These are phyloP conservation scores for Malbranchea cinnamomea DNA, from an alignment of 2,329 filamentous ascomycete genomes.

Conservation along the genomic window DNA sequence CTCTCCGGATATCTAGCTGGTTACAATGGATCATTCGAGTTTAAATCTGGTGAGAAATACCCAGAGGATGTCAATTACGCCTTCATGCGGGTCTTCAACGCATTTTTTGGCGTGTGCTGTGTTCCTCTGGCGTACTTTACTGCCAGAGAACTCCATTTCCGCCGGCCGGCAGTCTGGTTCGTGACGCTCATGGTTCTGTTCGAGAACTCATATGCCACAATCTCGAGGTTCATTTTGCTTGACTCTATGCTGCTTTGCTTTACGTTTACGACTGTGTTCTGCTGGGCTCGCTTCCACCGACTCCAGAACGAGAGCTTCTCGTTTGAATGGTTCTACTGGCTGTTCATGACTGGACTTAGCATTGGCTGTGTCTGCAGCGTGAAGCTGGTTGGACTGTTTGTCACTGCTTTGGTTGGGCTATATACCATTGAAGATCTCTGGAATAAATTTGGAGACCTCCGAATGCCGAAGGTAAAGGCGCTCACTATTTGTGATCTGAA, in stretches of 20 bases:
- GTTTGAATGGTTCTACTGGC: constrained; percentile 84
- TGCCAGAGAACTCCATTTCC: constrained; percentile 76
- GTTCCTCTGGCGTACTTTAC: constrained; percentile 93
- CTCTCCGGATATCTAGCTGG: constrained; percentile 90
- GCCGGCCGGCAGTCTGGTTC: constrained; percentile 79
- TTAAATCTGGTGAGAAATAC: constrained; percentile 96
- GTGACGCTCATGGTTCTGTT: constrained; percentile 94
- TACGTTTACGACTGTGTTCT: constrained; percentile 92
- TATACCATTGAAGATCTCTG: constrained; percentile 96
- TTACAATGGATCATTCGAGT: constrained; percentile 98
- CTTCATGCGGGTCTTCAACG: constrained; percentile 97
- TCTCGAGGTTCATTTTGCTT: constrained; percentile 93
- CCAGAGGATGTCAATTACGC: constrained; percentile 90
- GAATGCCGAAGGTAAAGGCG: constrained; percentile 61
- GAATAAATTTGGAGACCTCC: constrained; percentile 91
- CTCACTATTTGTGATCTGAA: neutral
- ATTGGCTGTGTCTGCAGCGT: constrained; percentile 98
- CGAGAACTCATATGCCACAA: constrained; percentile 98
- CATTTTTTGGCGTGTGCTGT: constrained; percentile 81
- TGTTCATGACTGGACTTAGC: constrained; percentile 82
- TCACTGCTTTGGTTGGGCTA: constrained; percentile 82
- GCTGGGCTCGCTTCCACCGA: constrained; percentile 93
- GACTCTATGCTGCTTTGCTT: constrained; percentile 98
- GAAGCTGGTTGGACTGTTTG: constrained; percentile 94
- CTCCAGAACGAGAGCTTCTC: constrained; percentile 76